These are phyloP conservation scores for Colletotrichum costaricense DNA, from an alignment of 2,329 filamentous ascomycete genomes.

Conservation along the genomic window DNA sequence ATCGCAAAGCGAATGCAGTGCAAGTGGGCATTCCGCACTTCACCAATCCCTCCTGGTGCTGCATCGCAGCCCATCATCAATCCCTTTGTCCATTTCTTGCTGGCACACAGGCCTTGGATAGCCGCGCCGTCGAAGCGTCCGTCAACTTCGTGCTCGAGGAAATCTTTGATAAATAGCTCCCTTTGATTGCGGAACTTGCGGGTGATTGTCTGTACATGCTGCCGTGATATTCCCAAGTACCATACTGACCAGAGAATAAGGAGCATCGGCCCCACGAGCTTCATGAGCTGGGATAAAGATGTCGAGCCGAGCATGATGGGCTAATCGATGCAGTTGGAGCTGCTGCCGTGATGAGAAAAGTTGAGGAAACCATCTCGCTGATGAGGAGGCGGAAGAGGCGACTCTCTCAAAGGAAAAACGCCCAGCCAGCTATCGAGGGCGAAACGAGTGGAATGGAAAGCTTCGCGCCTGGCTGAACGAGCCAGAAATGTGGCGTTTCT, in stretches of 20 bases:
- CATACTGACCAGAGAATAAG: constrained; percentile 41
- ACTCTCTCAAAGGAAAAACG: constrained; percentile 3
- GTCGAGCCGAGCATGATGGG: constrained; percentile 38
- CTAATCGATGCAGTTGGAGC: background rate
- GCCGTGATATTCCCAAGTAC: constrained; percentile 39
- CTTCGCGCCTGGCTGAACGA: background rate
- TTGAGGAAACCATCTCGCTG: background rate
- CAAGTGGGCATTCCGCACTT: constrained; percentile 56
- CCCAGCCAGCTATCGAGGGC: constrained; percentile 16
- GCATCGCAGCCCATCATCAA: constrained; percentile 56
- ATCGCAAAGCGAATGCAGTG: constrained; percentile 59
- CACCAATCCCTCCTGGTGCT: constrained; percentile 55
- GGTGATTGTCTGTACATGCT: constrained; percentile 40
- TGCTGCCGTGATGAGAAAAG: background rate
- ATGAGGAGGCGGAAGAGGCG: background rate
- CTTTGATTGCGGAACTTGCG: constrained; percentile 46
- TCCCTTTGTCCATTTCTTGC: constrained; percentile 51
- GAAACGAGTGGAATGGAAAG: constrained; percentile 22
- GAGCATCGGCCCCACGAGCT: constrained; percentile 37
- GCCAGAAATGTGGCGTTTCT: constrained; percentile 27
- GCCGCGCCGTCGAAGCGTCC: constrained; percentile 45
- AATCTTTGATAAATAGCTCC: constrained; percentile 47
- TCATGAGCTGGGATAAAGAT: constrained; percentile 40
- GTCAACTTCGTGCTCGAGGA: constrained; percentile 46
- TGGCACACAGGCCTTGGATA: constrained; percentile 48